These are phyloP conservation scores for Penicillium bialowiezense DNA, from an alignment of 495 filamentous ascomycete species.

Conservation along the genomic window DNA sequence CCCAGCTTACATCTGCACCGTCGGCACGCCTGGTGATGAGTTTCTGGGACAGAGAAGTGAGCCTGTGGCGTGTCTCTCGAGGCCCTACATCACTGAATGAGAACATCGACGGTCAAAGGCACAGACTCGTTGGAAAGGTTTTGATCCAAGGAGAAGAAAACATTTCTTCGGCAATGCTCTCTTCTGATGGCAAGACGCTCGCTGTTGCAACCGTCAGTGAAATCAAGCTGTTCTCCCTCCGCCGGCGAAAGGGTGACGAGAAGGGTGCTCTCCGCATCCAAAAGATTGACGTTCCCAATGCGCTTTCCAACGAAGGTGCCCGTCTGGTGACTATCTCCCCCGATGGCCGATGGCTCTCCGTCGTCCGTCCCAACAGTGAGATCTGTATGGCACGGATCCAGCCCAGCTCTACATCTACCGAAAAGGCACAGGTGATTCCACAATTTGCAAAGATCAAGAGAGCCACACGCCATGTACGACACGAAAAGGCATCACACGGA, in stretches of 20 bases:
- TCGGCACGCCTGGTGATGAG: slow-evolving; percentile 73
- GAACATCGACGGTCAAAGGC: slow-evolving; percentile 43
- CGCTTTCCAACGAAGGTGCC: slow-evolving; percentile 56
- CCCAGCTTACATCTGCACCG: slow-evolving; percentile 66
- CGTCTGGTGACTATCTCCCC: slow-evolving; percentile 55
- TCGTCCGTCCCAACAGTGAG: slow-evolving; percentile 49
- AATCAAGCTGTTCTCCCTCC: slow-evolving; percentile 69
- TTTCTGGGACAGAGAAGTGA: slow-evolving; percentile 90
- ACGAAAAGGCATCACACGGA: slow-evolving; percentile 55
- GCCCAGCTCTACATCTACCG: slow-evolving; percentile 29
- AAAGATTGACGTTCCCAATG: slow-evolving; percentile 59
- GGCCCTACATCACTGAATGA: slow-evolving; percentile 41
- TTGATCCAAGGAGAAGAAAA: slow-evolving; percentile 79
- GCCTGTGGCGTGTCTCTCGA: slow-evolving; percentile 69
- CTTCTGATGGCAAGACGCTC: slow-evolving; percentile 68
- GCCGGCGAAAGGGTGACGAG: slow-evolving; percentile 43
- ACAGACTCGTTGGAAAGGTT: slow-evolving; percentile 66
- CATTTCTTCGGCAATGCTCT: slow-evolving; percentile 77
- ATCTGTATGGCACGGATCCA: slow-evolving; percentile 46
- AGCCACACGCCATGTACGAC: slow-evolving; percentile 52
- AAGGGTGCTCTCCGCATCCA: slow-evolving; percentile 59
- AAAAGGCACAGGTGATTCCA: slow-evolving; percentile 44
- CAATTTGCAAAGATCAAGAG: slow-evolving; percentile 55
- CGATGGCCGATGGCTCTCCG: slow-evolving; percentile 54
- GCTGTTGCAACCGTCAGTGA: slow-evolving; percentile 72